These are phyloP conservation scores for Alternaria incomplexa DNA, from an alignment of 2,329 filamentous ascomycete species.

Conservation along the genomic window DNA sequence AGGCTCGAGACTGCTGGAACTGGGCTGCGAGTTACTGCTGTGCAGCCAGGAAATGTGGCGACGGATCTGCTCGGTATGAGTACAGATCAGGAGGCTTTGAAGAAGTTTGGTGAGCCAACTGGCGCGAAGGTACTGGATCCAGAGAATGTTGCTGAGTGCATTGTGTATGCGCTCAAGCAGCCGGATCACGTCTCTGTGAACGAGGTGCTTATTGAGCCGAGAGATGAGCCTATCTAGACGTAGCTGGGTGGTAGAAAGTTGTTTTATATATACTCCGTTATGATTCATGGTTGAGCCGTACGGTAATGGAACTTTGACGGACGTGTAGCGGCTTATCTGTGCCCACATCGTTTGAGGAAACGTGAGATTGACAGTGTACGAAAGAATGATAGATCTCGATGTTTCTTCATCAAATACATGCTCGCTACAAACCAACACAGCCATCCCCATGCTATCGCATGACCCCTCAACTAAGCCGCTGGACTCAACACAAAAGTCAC, in stretches of 20 bases:
- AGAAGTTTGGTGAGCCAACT: constrained; percentile 77
- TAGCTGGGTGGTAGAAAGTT: no score
- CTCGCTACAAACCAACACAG: no score
- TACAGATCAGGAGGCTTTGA: constrained; percentile 75
- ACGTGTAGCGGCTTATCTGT: not conserved
- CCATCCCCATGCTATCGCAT: not conserved
- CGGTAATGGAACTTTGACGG: not conserved
- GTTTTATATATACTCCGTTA: no score
- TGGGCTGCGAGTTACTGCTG: constrained; percentile 73
- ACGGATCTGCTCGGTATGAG: constrained; percentile 78
- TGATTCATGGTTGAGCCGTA: not conserved
- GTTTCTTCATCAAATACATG: no score
- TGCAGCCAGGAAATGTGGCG: constrained; percentile 79
- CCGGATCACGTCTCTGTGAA: constrained; percentile 79
- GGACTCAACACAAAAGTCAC: constrained; percentile 34
- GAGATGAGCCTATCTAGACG: constrained; percentile 44
- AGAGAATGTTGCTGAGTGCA: constrained; percentile 73
- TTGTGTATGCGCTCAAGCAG: constrained; percentile 76
- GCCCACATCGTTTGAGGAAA: not conserved
- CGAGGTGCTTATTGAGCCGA: constrained; percentile 70
- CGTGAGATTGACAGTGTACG: not conserved
- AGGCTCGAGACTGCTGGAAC: constrained; percentile 77
- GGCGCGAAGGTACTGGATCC: constrained; percentile 78
- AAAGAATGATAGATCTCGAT: not conserved
- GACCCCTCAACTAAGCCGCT: not conserved